These are phyloP conservation scores for Elasticomyces elasticus DNA, from an alignment of 495 filamentous ascomycete species.

Conservation along the genomic window DNA sequence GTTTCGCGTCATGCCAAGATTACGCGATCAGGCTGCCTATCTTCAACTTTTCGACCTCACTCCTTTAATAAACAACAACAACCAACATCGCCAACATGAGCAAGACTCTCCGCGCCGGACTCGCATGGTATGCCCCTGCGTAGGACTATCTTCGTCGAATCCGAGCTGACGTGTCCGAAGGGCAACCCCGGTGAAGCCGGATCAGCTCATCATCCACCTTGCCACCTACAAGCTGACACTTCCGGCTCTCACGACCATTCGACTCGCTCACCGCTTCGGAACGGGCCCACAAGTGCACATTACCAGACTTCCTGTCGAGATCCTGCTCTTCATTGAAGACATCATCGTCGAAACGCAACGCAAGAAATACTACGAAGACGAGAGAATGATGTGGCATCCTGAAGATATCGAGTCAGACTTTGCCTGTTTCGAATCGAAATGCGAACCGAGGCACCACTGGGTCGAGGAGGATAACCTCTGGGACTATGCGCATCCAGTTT, in stretches of 20 bases:
- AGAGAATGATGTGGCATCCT: neutral
- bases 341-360: neutral
- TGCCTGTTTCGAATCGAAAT: conserved; percentile 1
- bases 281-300: conserved; percentile 10
- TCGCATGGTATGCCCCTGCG: neutral
- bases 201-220: neutral
- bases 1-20: no score
- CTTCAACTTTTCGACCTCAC: no score
- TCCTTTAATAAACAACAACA: no score
- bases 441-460: neutral
- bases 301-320: conserved; percentile 14
- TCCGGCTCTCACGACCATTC: conserved; percentile 2
- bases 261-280: conserved; percentile 15
- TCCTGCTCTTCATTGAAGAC: conserved; percentile 5
- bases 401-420: neutral
- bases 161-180: neutral
- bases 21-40: no score
- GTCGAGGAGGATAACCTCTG: neutral
- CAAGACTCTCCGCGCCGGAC: neutral
- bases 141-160: neutral
- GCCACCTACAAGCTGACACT: neutral
- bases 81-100: neutral
- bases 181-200: conserved; percentile 4
- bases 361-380: neutral
- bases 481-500: neutral